A percentile compares a stretch with the other conserved stretches of the same genome.
These are phyloP conservation scores for Nitzschia sp. DNA, from an alignment of 108 stramenopile genomes.

Conservation along the genomic window DNA sequence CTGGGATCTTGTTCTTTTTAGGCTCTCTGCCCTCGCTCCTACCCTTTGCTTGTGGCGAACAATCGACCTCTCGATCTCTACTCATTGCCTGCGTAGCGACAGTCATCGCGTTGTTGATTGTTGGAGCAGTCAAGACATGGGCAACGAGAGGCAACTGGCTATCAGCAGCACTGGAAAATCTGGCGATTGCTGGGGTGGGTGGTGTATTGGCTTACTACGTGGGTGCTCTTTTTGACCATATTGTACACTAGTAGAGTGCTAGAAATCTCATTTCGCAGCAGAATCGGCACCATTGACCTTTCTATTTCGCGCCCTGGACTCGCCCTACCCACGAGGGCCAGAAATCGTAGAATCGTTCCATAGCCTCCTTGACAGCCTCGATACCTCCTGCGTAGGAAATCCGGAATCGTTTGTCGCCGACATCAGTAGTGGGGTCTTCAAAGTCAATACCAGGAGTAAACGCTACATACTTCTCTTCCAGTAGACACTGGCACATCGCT, in stretches of 20 bases:
- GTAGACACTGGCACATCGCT: conserved; percentile 60
- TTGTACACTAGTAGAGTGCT: conserved; percentile 15
- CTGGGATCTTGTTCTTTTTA: conserved; percentile 53
- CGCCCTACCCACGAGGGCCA: conserved; percentile 40
- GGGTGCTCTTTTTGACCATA: conserved; percentile 53
- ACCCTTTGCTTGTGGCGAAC: conserved; percentile 52
- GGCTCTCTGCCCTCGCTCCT: conserved; percentile 67
- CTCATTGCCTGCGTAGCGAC: conserved; percentile 48
- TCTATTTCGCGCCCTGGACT: not conserved
- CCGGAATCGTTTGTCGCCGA: conserved; percentile 83
- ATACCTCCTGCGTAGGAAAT: conserved; percentile 86
- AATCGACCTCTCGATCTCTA: conserved; percentile 31
- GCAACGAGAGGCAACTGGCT: conserved; percentile 61
- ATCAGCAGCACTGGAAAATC: conserved; percentile 67
- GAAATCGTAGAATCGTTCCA: conserved; percentile 69
- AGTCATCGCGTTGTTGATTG: conserved; percentile 45
- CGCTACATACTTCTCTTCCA: conserved; percentile 83
- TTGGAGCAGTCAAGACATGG: conserved; percentile 75
- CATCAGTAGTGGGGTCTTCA: conserved; percentile 69
- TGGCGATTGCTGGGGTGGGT: conserved; percentile 67
- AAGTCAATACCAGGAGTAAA: conserved; percentile 93
- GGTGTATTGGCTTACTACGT: conserved; percentile 67
- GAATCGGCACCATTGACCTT: too few relatives aligned
- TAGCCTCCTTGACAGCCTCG: conserved; percentile 55
- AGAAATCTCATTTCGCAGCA: not conserved